Evolutionary conservation across 2,329 filamentous ascomycete genomes (phyloP), one percentile per base, ranked within the genome.

Genomic region (Colletotrichum sp.): DNA sequence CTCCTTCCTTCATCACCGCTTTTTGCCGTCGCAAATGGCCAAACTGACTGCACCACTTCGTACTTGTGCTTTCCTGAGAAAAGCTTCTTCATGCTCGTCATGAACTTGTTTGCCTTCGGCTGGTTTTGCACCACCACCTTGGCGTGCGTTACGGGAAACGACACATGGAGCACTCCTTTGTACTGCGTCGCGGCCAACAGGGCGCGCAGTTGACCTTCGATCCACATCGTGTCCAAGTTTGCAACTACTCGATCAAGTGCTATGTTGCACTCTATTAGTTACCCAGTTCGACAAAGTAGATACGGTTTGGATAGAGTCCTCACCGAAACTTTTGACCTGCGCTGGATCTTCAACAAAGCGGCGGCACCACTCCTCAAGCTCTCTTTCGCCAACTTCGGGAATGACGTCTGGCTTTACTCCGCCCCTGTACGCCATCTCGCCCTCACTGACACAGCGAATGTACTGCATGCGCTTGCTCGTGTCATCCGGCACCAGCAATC

Each of bases 1-100:
- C 81, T 82, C 65, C 88, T 85, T 15, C 81, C 86, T n/a, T 77
- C 80, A 77, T 88, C 88, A 52, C 84, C 89, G 78, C 82, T 87
- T 79, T 81, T 84, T 5, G 85, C 83, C 77, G 88, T 89, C 3
- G 90, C 90, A 82, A 90, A 92, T 5, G 90, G 90, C 90, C 90
- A 92, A 2, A 92, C 86, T 2, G 87, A 85, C 80, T 90, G 89
- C 65, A 90, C 85, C 4, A 90, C 88, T 80, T 91, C 90, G 78
- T 91, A 92, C 77, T 86, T 88, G 80, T 87, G 88, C 80, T 88
- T 89, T 5, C 89, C 89, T 1, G 85, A 84, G 78, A 92, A 91
- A 3, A 91, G 81, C 29, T 87, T 86, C 3, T 88, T 86, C 30
- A 92, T 84, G 29, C 85, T 88, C 15, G 88, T 89, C 78, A 91